Conservation (phyloP, 75 land plant species). For the Isoetes taiwanensis region DNA sequence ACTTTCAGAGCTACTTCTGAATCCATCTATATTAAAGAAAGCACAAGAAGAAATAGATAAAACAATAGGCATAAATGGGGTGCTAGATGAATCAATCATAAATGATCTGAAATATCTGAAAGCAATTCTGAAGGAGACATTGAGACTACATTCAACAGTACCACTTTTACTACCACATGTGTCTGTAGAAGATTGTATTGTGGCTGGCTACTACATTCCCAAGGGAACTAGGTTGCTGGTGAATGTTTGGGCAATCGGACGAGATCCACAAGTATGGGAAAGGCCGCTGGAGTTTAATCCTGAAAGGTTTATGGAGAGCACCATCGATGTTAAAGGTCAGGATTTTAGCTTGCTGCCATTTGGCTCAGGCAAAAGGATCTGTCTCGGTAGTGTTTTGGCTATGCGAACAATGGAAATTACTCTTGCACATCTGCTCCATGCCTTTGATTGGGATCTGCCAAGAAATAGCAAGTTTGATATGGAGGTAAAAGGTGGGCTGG, state of each 20-base stretch:
- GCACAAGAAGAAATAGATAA: neutral
- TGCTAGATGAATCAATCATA: neutral
- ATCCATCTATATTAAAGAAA: neutral
- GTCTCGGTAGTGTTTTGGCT: too few species aligned
- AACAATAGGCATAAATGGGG: neutral
- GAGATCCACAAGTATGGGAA: neutral
- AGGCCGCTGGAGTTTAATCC: neutral
- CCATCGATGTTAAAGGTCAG: neutral
- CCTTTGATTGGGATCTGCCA: too few species aligned
- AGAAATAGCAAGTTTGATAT: too few species aligned
- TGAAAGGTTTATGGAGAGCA: neutral
- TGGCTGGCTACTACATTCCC: constrained; percentile 3
- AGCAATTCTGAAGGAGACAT: neutral
- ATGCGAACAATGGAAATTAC: too few species aligned
- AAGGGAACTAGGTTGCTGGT: too few species aligned
- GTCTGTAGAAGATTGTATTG: neutral
- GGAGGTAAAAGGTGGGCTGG: too few species aligned
- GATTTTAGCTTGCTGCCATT: too few species aligned
- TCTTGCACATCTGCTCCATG: too few species aligned
- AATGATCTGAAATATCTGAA: neutral
- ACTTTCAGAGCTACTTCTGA: neutral
- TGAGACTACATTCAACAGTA: neutral
- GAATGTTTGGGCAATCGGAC: constrained; percentile 3
- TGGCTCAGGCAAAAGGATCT: too few species aligned
- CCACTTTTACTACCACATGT: neutral